A percentile compares a stretch with the other conserved stretches of the same genome.
These are phyloP conservation scores for Hypocrella siamensis DNA, from an alignment of 2,329 filamentous ascomycete species.

Conservation along the genomic window DNA sequence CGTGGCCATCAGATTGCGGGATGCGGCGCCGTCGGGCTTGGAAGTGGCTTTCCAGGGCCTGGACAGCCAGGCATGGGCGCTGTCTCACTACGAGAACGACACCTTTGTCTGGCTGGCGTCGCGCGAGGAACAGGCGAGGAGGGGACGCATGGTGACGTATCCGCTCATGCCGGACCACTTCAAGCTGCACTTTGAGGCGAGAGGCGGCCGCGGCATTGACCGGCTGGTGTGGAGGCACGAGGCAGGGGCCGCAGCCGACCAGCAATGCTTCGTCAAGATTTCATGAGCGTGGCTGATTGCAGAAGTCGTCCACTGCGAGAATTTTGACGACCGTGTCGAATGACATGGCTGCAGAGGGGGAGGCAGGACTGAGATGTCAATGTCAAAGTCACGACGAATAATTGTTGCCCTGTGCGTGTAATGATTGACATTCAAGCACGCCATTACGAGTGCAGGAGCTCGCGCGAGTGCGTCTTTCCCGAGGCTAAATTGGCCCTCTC, in stretches of 20 bases:
- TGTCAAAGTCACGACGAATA: background rate
- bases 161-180: background rate
- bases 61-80: background rate
- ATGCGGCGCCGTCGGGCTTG: background rate
- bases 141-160: constrained; percentile 1
- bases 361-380: background rate
- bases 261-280: background rate
- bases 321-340: background rate
- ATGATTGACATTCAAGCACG: background rate
- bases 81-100: background rate
- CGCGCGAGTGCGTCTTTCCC: too few species aligned
- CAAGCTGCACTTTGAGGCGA: background rate
- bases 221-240: background rate
- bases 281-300: background rate
- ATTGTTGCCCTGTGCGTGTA: background rate
- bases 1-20: background rate
- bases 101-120: constrained; percentile 1
- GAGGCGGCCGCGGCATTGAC: background rate
- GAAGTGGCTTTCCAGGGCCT: background rate
- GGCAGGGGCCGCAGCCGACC: background rate
- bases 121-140: background rate
- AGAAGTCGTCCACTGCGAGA: background rate
- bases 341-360: background rate
- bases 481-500: too few species aligned
- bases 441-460: too few species aligned